Evolutionary conservation across 2,329 filamentous ascomycete species (phyloP), one percentile per base, ranked within the genome.

Genomic region (Clarireedia monteithiana): DNA sequence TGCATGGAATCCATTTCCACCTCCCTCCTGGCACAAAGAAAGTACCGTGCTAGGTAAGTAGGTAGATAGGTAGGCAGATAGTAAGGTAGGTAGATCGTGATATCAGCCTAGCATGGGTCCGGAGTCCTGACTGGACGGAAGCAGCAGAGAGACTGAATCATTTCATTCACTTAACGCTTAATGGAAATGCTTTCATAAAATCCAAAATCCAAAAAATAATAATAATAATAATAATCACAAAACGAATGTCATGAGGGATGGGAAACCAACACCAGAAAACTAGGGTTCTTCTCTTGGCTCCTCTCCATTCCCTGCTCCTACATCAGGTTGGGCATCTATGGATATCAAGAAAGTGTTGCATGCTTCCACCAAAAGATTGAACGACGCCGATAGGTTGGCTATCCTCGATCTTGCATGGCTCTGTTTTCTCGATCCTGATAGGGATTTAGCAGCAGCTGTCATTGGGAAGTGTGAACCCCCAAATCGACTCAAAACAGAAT

Each of bases 261-360:
- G 15, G 39, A 42, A 42, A 42, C 39, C 2, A 20, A 42, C 20
- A 24, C 5, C 9, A 47, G 15, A 27, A 26, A 27, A 47, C 14
- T 44, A 55, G 49, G 53, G 46, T n/a, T 46, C 26, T 47, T 38
- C 20, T 45, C 53, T 55, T 55, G 53, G 53, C 39, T 42, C 39
- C 36, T 45, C 45, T 15, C 15, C 24, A 26, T 45, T n/a, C 53
- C 53, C 47, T 55, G 53, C 42, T 38, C 42, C 34, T 20, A 20
- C 42, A 46, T 58, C 42, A 56, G 48, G 62, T 62, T 63, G 62
- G 63, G 63, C 60, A 63, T 55, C 63, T 53, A 60, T 56, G 57
- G 51, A 55, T 45, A 57, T 50, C 48, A 44, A 42, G 46, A 36
- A 36, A 23, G 36, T 45, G 39, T 38, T 42, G 40, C 23, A 49